phyloP scores from a whole-genome alignment of 2,329 filamentous ascomycete species.

The Ophiosphaerella korrae region DNA sequence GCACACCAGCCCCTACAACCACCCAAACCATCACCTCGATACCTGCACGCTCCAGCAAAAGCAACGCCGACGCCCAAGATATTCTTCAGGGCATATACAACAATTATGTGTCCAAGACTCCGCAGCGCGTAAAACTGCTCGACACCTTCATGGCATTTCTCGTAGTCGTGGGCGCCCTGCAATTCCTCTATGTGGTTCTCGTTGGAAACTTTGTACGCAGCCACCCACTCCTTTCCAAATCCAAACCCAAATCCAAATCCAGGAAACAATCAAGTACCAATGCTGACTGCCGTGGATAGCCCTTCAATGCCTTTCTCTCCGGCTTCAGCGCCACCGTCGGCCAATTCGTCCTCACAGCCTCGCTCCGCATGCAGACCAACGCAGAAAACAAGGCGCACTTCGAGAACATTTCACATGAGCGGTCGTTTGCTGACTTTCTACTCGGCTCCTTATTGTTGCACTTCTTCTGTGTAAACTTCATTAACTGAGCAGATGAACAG shows the following conservation, averaged over 20 bases:
- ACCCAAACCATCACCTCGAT: conserved; percentile 19
- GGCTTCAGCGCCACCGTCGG: conserved; percentile 94
- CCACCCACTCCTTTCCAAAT: background rate
- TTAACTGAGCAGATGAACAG: conserved; percentile 71
- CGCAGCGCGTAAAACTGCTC: conserved; percentile 89
- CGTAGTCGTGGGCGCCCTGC: conserved; percentile 81
- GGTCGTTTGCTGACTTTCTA: conserved; percentile 94
- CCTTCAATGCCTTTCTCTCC: conserved; percentile 97
- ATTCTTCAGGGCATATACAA: conserved; percentile 74
- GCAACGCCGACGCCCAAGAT: conserved; percentile 52
- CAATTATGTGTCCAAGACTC: conserved; percentile 79
- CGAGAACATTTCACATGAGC: conserved; percentile 75
- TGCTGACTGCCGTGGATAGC: conserved; percentile 57
- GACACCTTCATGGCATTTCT: conserved; percentile 91
- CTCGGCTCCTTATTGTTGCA: conserved; percentile 94
- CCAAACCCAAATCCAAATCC: too few relatives aligned
- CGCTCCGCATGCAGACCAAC: conserved; percentile 89
- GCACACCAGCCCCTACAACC: conserved; percentile 24
- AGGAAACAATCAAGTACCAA: background rate
- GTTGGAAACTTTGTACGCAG: conserved; percentile 89
- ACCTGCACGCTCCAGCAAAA: background rate
- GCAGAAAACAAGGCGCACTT: conserved; percentile 80
- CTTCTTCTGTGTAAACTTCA: conserved; percentile 99
- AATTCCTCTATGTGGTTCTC: conserved; percentile 91
- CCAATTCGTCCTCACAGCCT: conserved; percentile 94